A percentile compares a stretch with the other conserved stretches of the same genome.
phyloP scores from a whole-genome alignment of 108 stramenopile genomes.

The Cyclotella baltica region DNA sequence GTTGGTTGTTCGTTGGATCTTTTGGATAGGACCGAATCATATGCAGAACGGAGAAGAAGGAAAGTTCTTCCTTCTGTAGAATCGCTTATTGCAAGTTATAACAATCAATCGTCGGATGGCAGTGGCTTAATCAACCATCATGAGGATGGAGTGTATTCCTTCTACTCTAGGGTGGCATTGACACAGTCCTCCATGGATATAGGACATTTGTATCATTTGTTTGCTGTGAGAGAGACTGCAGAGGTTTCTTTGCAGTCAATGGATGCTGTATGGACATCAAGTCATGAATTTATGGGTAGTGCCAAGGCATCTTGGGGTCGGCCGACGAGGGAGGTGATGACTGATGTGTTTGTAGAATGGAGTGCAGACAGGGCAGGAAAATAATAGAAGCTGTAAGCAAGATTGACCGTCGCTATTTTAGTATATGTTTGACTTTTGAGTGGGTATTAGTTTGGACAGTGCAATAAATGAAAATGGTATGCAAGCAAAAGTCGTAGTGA shows the following conservation, averaged over 20 bases:
- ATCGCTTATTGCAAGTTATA: slow-evolving; percentile 23
- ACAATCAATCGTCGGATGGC: slow-evolving; percentile 13
- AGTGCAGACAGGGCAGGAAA: background rate
- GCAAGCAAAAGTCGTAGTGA: too few species aligned
- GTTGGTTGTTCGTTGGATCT: slow-evolving; percentile 51
- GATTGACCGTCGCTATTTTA: too few species aligned
- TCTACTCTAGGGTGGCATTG: slow-evolving; percentile 58
- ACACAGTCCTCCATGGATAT: slow-evolving; percentile 65
- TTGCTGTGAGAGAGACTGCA: slow-evolving; percentile 52
- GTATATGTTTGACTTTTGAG: too few species aligned
- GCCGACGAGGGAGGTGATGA: slow-evolving; percentile 58
- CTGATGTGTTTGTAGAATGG: slow-evolving; percentile 53
- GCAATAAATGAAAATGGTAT: too few species aligned
- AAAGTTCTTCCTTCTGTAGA: slow-evolving; percentile 16
- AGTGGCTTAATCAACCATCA: slow-evolving; percentile 4
- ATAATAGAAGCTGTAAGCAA: too few species aligned
- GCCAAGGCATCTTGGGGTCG: slow-evolving; percentile 61
- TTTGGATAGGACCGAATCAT: slow-evolving; percentile 8
- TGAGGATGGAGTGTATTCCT: slow-evolving; percentile 12
- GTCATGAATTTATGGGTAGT: slow-evolving; percentile 64
- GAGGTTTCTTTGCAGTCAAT: background rate
- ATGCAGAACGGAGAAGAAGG: slow-evolving; percentile 24
- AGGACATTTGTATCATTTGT: slow-evolving; percentile 68
- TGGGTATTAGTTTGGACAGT: too few species aligned
- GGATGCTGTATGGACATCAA: slow-evolving; percentile 28